Evolutionary conservation across 495 filamentous ascomycete species (phyloP), one percentile per base, ranked within the genome.

Genomic region (Tuber aestivum): DNA sequence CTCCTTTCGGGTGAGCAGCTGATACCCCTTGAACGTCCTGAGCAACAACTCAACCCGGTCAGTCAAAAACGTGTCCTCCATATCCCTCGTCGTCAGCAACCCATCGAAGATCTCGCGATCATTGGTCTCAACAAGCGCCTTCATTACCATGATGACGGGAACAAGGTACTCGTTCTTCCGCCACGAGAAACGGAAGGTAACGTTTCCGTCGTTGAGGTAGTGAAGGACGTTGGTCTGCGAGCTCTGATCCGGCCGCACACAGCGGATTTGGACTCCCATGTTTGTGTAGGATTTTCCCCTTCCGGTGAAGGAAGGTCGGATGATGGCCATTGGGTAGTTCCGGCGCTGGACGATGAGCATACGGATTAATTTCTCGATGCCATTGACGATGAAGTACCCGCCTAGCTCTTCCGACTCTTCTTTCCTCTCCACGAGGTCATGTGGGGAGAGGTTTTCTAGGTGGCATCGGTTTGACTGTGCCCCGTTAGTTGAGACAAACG

Each of bases 151-250:
- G 88, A 97, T 91, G 76, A 93, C 92, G 27, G 95, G 95, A 21
- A 99, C 88, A 37, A 97, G 88, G 82, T 92, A 99, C 85, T 98
- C 95, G 78, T 93, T 93, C 87, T 99, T 99, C 77, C 95, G 88
- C 95, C 95, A 99, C 2, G 95, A 97, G 85, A 99, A 98, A 56
- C 95, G 89, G 86, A 99, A 97, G 3, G 92, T 97, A 76, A 97
- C 89, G 83, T 97, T 97, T 77, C 95, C 95, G 84, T 98, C 95
- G 76, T 87, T 91, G 70, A 97, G 90, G 85, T 97, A 99, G 84
- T 99, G 95, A 38, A 99, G 87, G 38, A 97, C 94, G 80, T 97
- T 98, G 18, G 95, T 98, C 83, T 98, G 95, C 21, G 95, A 97
- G 27, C 94, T 97, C 85, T 99, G 94, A 82, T 99, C 95, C 16